Base-by-base conservation (phyloP, 768 basidiomycete genomes). In the Agrocybe pediades region DNA sequence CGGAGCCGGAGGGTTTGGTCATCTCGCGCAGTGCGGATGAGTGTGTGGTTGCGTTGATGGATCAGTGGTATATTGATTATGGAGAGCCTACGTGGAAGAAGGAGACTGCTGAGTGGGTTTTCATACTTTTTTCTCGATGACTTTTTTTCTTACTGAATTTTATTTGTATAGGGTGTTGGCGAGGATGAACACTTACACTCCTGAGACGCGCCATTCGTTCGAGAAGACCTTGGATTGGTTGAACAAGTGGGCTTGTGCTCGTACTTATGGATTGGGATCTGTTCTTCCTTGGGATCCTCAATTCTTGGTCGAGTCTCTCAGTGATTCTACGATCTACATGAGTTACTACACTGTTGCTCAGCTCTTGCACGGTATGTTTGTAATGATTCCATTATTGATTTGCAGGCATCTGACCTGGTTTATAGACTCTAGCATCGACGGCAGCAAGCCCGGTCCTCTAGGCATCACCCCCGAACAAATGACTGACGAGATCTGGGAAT, bases 31-130 rank as follows among this genome's bases (percentile, higher is more conserved):
- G 90, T 69, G 85, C 83, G n/a, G 97, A 99, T 65, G 96, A 98
- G 72, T 99, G 97, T 74, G 91, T 98, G 17, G 94, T 99, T 53
- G 95, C 96, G 2, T 74, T 99, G 60, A 95, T 95, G 85, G 97
- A 99, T 68, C 97, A 99, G 71, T 99, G 96, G 95, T 99, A 98
- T 71, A 73, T 98, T 70, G 94, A 98, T 71, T 99, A 98, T 63
- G 97, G 96, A 62, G 94, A 98, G 75, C 70, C 83, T 1, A 67
- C 69, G n/a, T 99, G 97, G 97, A 90, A 87, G 69, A 82, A 80
- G 15, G 82, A 91, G 64, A 85, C 92, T 5, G 90, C 94, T 69
- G 86, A 79, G 93, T 92, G 65, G 48, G 85, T 79, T 1, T 41
- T 33, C 36, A 51, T 19, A 47, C 20, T 46, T 30, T n/a, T 30